Evolutionary conservation across 257 asterid genomes (phyloP).

Genomic region (Solanum boliviense): DNA sequence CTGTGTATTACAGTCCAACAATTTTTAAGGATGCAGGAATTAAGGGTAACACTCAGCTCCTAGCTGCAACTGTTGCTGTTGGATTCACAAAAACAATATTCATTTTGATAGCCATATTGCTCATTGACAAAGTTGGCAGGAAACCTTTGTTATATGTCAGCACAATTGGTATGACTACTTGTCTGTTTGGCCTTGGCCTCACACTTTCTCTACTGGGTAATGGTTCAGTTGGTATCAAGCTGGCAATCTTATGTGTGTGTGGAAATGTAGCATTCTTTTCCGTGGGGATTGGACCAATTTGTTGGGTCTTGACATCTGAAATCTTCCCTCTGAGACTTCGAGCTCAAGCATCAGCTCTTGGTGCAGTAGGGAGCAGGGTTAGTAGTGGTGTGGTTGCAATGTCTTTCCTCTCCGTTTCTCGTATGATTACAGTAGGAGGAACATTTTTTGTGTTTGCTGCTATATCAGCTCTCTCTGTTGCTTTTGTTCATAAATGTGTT

Average conservation of each 20-base stretch:
- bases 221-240: constrained; percentile 10
- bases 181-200: constrained; percentile 35
- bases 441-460: constrained; percentile 42
- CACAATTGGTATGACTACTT: constrained; percentile 50
- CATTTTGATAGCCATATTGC: constrained; percentile 38
- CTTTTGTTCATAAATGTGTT: constrained; percentile 27
- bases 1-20: constrained; percentile 51
- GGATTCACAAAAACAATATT: constrained; percentile 52
- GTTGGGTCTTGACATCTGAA: constrained; percentile 65
- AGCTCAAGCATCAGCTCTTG: constrained; percentile 55
- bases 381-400: constrained; percentile 53
- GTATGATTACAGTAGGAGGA: constrained; percentile 50
- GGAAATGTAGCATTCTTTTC: constrained; percentile 69
- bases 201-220: constrained; percentile 17
- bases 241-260: constrained; percentile 38
- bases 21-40: constrained; percentile 49
- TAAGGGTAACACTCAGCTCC: constrained; percentile 22
- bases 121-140: constrained; percentile 52
- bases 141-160: constrained; percentile 50
- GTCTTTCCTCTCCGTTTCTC: constrained; percentile 43
- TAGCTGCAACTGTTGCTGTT: constrained; percentile 54
- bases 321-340: constrained; percentile 50
- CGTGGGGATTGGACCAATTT: constrained; percentile 60
- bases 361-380: constrained; percentile 54
- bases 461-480: constrained; percentile 43